phyloP scores from a whole-genome alignment of 2,329 filamentous ascomycete species.

The Curvularia sp. region DNA sequence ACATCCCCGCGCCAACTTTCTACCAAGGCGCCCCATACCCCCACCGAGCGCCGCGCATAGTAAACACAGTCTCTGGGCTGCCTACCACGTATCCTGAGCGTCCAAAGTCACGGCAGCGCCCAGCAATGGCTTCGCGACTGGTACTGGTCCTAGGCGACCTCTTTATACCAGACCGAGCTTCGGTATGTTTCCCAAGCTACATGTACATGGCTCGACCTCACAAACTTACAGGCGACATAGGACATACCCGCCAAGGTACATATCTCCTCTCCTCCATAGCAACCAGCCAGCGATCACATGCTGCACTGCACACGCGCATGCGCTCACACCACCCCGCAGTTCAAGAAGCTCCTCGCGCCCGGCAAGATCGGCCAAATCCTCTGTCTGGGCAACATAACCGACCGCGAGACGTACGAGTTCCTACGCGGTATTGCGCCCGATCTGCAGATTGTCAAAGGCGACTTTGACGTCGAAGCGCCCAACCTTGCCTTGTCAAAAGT shows the following conservation, averaged over 20 bases:
- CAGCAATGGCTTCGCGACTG: constrained; percentile 52
- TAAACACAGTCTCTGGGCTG: background rate
- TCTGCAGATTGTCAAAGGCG: constrained; percentile 73
- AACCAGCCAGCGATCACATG: constrained; percentile 2
- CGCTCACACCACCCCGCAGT: constrained; percentile 35
- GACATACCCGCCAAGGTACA: constrained; percentile 54
- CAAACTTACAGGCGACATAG: constrained; percentile 50
- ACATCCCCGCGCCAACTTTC: constrained; percentile 16
- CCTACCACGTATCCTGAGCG: background rate
- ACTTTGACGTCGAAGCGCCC: constrained; percentile 73
- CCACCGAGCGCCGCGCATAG: background rate
- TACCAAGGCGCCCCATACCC: background rate
- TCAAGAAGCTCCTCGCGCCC: constrained; percentile 65
- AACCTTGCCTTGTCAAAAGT: constrained; percentile 71
- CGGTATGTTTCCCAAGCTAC: constrained; percentile 39
- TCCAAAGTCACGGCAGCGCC: background rate
- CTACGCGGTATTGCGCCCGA: constrained; percentile 65
- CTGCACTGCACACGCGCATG: constrained; percentile 6
- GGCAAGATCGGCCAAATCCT: constrained; percentile 66
- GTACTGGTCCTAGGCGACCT: constrained; percentile 54
- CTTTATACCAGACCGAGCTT: constrained; percentile 54
- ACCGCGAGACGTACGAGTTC: constrained; percentile 64
- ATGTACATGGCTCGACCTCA: constrained; percentile 37
- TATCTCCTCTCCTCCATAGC: background rate
- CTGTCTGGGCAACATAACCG: constrained; percentile 66